Conservation (phyloP, 768 basidiomycete species). For the Chalciporus piperatus region DNA sequence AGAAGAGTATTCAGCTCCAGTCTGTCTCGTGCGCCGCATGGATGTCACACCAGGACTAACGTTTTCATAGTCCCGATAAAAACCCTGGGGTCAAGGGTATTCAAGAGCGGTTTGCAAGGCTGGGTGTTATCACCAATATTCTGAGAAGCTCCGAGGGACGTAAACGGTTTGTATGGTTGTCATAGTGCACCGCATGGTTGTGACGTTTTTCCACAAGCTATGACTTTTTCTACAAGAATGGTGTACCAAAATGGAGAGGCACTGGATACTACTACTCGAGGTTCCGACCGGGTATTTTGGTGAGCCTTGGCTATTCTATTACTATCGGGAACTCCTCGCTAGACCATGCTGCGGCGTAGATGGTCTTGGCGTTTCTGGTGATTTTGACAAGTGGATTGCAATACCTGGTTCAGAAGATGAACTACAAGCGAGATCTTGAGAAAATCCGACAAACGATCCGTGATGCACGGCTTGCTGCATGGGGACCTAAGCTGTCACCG, state of each 20-base stretch:
- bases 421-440: constrained; percentile 67
- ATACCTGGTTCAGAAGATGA: constrained; percentile 74
- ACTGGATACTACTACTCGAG: constrained; percentile 96
- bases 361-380: constrained; percentile 74
- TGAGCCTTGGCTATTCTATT: constrained; percentile 32
- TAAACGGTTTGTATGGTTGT: constrained; percentile 54
- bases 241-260: constrained; percentile 95
- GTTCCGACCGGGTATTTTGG: constrained; percentile 89
- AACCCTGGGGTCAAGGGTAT: constrained; percentile 80
- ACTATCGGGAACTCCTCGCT: constrained; percentile 1
- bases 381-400: constrained; percentile 80
- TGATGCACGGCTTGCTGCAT: constrained; percentile 71
- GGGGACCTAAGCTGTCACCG: constrained; percentile 76
- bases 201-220: constrained; percentile 47
- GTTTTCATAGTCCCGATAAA: constrained; percentile 79
- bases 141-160: constrained; percentile 73
- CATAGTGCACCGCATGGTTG: neutral
- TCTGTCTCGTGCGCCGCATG: constrained; percentile 39
- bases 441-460: constrained; percentile 60
- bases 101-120: constrained; percentile 88
- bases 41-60: constrained; percentile 5
- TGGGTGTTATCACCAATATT: constrained; percentile 84
- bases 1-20: constrained; percentile 88
- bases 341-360: constrained; percentile 37
- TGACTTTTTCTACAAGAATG: constrained; percentile 96